phyloP scores from a whole-genome alignment of 345 rosid species.

The Rubroshorea leprosula region DNA sequence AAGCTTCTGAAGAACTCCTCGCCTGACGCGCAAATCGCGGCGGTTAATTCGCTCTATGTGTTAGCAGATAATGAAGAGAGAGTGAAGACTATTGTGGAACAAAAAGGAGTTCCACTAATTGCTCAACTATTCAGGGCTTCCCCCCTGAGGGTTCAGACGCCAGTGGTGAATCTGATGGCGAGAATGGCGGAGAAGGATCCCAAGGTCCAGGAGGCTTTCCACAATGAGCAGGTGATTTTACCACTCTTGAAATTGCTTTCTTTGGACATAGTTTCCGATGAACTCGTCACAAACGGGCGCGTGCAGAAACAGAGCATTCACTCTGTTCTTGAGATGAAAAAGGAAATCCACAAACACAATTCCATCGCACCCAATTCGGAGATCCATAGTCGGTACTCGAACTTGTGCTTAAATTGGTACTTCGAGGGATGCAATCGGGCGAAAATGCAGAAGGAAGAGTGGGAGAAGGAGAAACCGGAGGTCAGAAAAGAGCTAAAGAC shows the following conservation, averaged over 20 bases:
- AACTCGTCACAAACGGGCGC: background rate
- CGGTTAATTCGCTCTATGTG: constrained; percentile 28
- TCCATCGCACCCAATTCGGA: background rate
- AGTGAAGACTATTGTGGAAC: constrained; percentile 30
- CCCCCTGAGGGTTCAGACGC: constrained; percentile 49
- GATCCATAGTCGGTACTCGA: background rate
- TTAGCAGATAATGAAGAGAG: constrained; percentile 53
- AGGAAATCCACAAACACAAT: too few relatives aligned
- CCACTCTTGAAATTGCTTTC: constrained; percentile 37
- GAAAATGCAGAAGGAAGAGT: background rate
- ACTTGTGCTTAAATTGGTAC: background rate
- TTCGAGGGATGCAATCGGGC: background rate
- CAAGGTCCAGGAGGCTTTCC: constrained; percentile 28
- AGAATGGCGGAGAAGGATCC: constrained; percentile 37
- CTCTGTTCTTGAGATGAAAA: too few relatives aligned
- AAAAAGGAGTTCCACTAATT: too few relatives aligned
- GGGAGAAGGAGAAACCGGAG: background rate
- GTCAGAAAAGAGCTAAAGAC: background rate
- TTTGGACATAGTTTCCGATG: constrained; percentile 19
- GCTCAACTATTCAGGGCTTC: constrained; percentile 41
- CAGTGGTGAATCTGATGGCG: constrained; percentile 55
- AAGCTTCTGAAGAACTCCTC: constrained; percentile 51
- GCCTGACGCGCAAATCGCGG: constrained; percentile 59
- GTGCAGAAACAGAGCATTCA: background rate
- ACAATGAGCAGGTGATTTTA: too few relatives aligned